phyloP scores from a whole-genome alignment of 2,329 filamentous ascomycete genomes.

The Colletotrichum somersetense region DNA sequence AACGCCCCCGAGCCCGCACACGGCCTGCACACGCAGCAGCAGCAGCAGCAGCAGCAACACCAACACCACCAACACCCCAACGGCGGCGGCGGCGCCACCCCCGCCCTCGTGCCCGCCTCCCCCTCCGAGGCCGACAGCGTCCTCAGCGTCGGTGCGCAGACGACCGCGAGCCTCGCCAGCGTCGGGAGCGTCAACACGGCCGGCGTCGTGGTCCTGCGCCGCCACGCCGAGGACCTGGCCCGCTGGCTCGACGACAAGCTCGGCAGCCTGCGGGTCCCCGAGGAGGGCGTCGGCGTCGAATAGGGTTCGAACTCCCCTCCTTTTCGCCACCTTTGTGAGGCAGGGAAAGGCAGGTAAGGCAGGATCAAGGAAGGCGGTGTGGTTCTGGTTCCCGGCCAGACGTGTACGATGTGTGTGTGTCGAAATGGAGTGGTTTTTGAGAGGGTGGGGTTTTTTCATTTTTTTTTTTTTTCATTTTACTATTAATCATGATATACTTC shows the following conservation, averaged over 20 bases:
- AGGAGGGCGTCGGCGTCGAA: constrained; percentile 61
- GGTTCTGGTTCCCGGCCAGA: not conserved
- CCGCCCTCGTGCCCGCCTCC: constrained; percentile 47
- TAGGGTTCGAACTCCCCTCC: constrained; percentile 1
- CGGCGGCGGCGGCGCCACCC: constrained; percentile 47
- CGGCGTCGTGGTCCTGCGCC: constrained; percentile 64
- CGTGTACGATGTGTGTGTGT: not conserved
- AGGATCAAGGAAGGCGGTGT: too few species aligned
- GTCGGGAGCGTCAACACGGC: constrained; percentile 56
- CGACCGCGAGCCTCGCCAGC: constrained; percentile 56
- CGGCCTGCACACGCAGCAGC: not conserved
- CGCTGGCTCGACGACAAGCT: constrained; percentile 72
- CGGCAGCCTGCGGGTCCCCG: constrained; percentile 64
- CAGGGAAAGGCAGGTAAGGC: too few species aligned
- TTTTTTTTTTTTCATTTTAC: not conserved
- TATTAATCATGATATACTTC: not conserved
- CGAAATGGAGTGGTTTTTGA: not conserved
- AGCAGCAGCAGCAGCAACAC: constrained; percentile 35
- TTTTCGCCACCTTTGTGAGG: too few species aligned
- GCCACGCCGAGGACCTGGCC: constrained; percentile 70
- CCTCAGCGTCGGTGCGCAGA: constrained; percentile 59
- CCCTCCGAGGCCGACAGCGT: constrained; percentile 63
- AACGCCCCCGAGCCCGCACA: constrained; percentile 33
- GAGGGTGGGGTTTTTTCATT: not conserved
- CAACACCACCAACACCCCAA: constrained; percentile 38